A percentile compares a stretch with the other conserved stretches of the same genome.
Evolutionary conservation across 2,329 filamentous ascomycete genomes (phyloP).

Genomic region (Venturia pyrina): DNA sequence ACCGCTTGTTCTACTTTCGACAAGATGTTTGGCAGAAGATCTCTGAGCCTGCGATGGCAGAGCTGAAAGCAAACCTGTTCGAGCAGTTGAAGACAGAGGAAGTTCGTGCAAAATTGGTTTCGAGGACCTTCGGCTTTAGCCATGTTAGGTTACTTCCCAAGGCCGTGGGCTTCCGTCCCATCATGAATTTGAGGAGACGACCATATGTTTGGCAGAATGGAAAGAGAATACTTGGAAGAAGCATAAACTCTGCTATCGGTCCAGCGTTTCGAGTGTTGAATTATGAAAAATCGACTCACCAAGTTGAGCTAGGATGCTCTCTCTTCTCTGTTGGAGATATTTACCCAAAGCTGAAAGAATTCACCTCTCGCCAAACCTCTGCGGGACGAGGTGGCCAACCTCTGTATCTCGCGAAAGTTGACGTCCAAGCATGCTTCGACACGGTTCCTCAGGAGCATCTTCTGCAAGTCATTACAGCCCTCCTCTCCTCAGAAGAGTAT

Average conservation of each 20-base stretch:
- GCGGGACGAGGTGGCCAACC: conserved; percentile 26
- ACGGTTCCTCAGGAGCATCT: conserved; percentile 79
- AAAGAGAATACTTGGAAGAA: conserved; percentile 46
- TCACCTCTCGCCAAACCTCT: conserved; percentile 44
- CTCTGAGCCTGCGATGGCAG: conserved; percentile 59
- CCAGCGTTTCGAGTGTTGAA: conserved; percentile 70
- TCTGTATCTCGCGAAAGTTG: conserved; percentile 84
- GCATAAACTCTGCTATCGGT: conserved; percentile 60
- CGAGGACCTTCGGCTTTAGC: conserved; percentile 57
- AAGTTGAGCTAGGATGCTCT: conserved; percentile 61
- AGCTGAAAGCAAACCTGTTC: conserved; percentile 63
- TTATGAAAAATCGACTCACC: conserved; percentile 52
- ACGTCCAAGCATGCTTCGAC: conserved; percentile 88
- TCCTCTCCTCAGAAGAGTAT: conserved; percentile 54
- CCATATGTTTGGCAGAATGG: conserved; percentile 43
- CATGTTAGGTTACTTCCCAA: conserved; percentile 79
- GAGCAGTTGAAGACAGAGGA: conserved; percentile 52
- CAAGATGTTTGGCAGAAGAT: conserved; percentile 83
- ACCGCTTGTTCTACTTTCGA: conserved; percentile 83
- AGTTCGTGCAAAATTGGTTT: conserved; percentile 40
- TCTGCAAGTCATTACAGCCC: conserved; percentile 50
- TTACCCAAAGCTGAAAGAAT: conserved; percentile 60
- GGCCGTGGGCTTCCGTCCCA: conserved; percentile 62
- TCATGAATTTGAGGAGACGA: conserved; percentile 73
- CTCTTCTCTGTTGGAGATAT: conserved; percentile 77